Evolutionary conservation across 2,329 filamentous ascomycete species (phyloP).

Genomic region (Magnaporthiopsis rhizophila): DNA sequence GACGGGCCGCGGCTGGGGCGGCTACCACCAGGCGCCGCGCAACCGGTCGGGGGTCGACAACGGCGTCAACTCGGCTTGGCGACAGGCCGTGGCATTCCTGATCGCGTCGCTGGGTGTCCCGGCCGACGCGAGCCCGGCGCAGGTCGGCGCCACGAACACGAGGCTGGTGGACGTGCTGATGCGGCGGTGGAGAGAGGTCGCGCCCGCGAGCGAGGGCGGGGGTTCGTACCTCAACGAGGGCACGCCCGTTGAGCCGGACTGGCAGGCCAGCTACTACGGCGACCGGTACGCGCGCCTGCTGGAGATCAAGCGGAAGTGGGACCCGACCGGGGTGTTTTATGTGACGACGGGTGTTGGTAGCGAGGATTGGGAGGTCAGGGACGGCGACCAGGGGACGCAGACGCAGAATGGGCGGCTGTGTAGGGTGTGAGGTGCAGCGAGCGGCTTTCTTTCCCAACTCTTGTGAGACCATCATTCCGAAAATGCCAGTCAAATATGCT

Average conservation of each 20-base stretch:
- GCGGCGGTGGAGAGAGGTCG: background rate
- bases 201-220: background rate
- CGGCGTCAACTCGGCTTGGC: conserved; percentile 2
- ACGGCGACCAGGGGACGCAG: conserved; percentile 4
- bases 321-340: conserved; percentile 33
- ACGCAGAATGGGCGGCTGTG: conserved; percentile 6
- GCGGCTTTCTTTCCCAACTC: no score
- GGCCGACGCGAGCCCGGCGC: background rate
- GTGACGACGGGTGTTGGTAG: conserved; percentile 35
- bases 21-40: conserved; percentile 6
- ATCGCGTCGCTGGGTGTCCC: background rate
- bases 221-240: conserved; percentile 4
- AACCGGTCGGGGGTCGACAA: conserved; percentile 4
- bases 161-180: background rate
- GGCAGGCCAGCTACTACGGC: conserved; percentile 31
- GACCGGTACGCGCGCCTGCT: conserved; percentile 26
- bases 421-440: background rate
- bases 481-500: no score
- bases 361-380: conserved; percentile 29
- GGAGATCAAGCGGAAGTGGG: conserved; percentile 34
- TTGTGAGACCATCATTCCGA: no score
- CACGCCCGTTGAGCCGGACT: conserved; percentile 21
- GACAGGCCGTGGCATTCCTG: background rate
- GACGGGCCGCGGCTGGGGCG: background rate
- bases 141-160: background rate